Conservation (phyloP, 2,329 filamentous ascomycete genomes). For the Trichophyton benhamiae region DNA sequence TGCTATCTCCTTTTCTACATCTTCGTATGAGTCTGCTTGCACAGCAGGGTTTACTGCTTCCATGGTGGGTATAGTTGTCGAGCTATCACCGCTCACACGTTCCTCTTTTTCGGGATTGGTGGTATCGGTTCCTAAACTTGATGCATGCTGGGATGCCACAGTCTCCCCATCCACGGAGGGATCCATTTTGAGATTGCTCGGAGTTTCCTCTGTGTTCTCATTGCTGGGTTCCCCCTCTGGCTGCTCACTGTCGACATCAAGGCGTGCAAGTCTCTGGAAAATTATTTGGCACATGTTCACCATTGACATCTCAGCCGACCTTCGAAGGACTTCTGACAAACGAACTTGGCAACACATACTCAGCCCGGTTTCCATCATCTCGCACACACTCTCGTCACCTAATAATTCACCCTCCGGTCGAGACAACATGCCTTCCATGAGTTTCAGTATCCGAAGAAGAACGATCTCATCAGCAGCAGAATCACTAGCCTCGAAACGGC, state of each 20-base stretch:
- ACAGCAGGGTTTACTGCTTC: slow-evolving; percentile 9
- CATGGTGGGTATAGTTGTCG: not conserved
- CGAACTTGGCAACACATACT: slow-evolving; percentile 94
- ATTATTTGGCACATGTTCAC: slow-evolving; percentile 99
- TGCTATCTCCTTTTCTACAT: slow-evolving; percentile 48
- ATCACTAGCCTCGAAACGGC: slow-evolving; percentile 92
- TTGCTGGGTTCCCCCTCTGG: slow-evolving; percentile 49
- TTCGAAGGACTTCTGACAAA: slow-evolving; percentile 76
- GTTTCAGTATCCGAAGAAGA: slow-evolving; percentile 78
- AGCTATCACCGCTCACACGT: slow-evolving; percentile 14
- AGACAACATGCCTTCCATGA: slow-evolving; percentile 98
- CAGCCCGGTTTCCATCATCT: slow-evolving; percentile 97
- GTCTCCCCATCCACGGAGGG: slow-evolving; percentile 57
- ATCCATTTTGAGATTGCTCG: slow-evolving; percentile 62
- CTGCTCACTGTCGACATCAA: slow-evolving; percentile 59
- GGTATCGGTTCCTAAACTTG: slow-evolving; percentile 30
- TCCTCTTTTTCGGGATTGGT: slow-evolving; percentile 21
- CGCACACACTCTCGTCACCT: slow-evolving; percentile 96
- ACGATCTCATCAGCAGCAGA: slow-evolving; percentile 92
- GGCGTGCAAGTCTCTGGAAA: slow-evolving; percentile 79
- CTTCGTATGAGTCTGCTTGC: slow-evolving; percentile 29
- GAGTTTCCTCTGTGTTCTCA: not conserved
- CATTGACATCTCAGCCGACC: slow-evolving; percentile 93
- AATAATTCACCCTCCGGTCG: slow-evolving; percentile 82
- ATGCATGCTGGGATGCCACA: slow-evolving; percentile 41